Base-by-base conservation (phyloP, 1,139 yeast genomes). In the Yamadazyma membranifaciens region DNA sequence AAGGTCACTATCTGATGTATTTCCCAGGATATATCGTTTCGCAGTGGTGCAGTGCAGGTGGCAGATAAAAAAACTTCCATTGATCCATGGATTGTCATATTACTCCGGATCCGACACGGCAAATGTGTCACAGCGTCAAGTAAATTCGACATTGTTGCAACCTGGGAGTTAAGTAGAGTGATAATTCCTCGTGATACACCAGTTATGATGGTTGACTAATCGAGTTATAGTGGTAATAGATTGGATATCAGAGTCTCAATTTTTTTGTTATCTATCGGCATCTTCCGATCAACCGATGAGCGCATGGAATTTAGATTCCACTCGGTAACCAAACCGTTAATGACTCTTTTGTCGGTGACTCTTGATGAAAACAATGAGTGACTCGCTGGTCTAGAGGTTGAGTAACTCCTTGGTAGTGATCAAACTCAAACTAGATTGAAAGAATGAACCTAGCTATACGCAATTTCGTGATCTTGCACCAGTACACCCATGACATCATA, bases 261-360 rank as follows among this genome's bases (percentile, higher is more conserved):
- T 17, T 33, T 26, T 26, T 27, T 25, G 36, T 34, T 14, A 27
- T 22, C 29, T 30, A 31, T 38, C 38, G 43, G 43, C 3, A 10
- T 16, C 31, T 17, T 40, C 42, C 42, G 42, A 35, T 31, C 36
- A 38, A 25, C 42, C 42, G 42, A 32, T 3, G 13, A 20, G 5
- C 5, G 7, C 5, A 20, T 20, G 24, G 24, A 6, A 6, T 20
- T 20, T 20, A 20, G 24, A 20, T 20, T 11, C 10, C 11, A 6
- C 32, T 13, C 32, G 5, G 16, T 30, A 9, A n/a, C 6, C 29
- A 11, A n/a, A n/a, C 29, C 13, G 29, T 12, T n/a, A 11, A 12
- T 12, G 29, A 27, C 29, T 12, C n/a, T 11, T 27, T 20, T 20
- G 24, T 20, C 24, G 24, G 24, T 20, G 24, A 20, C 24, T 20